Conservation (phyloP, 2,329 filamentous ascomycete genomes). For the Dactylellina cionopaga region DNA sequence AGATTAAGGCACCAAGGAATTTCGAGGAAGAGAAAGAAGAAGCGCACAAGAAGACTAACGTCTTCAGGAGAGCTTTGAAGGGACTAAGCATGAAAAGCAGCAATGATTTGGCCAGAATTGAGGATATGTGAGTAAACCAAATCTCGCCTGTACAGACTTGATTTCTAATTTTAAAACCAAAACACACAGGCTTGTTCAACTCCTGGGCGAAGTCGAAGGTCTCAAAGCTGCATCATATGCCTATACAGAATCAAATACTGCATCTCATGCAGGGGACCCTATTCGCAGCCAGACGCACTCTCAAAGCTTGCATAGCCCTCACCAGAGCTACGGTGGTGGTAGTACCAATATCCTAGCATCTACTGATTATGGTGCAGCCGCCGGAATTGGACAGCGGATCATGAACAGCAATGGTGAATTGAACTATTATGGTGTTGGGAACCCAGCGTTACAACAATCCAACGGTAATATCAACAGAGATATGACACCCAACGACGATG, state of each 20-base stretch:
- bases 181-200: conserved; percentile 74
- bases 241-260: conserved; percentile 54
- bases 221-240: conserved; percentile 71
- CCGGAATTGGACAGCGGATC: conserved; percentile 55
- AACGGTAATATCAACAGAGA: conserved; percentile 71
- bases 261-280: conserved; percentile 55
- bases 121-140: conserved; percentile 73
- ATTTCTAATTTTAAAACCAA: conserved; percentile 12
- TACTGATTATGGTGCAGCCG: conserved; percentile 62
- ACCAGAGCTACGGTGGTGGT: conserved; percentile 38
- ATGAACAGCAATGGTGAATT: conserved; percentile 53
- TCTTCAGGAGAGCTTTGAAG: conserved; percentile 94
- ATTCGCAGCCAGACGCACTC: conserved; percentile 51
- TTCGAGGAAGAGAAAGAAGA: conserved; percentile 65
- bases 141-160: background rate
- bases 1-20: conserved; percentile 60
- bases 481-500: conserved; percentile 68
- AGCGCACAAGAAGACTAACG: conserved; percentile 82
- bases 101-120: conserved; percentile 86
- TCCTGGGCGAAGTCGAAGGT: conserved; percentile 89
- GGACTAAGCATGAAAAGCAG: conserved; percentile 87
- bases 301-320: conserved; percentile 44
- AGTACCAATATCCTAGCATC: conserved; percentile 56
- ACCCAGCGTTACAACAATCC: conserved; percentile 52
- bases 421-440: conserved; percentile 58